Conservation (phyloP, 108 stramenopile species). For the Fistulifera pelliculosa region DNA sequence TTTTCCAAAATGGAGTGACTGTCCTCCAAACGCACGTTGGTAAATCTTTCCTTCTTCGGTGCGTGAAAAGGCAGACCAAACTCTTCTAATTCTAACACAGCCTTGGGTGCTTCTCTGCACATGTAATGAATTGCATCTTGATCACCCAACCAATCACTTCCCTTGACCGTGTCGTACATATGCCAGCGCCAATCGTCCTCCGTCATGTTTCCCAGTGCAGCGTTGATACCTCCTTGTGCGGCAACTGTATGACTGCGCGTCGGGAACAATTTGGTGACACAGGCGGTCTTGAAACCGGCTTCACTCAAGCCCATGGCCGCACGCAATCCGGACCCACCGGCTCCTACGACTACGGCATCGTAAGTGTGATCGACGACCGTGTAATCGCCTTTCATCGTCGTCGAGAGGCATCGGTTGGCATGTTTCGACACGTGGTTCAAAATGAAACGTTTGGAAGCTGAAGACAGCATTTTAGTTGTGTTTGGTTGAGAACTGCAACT, state of each 20-base stretch:
- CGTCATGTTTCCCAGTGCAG: slow-evolving; percentile 95
- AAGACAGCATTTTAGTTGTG: too few species aligned
- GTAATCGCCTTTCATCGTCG: slow-evolving; percentile 66
- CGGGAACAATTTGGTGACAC: slow-evolving; percentile 99
- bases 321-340: slow-evolving; percentile 94
- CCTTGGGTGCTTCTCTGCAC: slow-evolving; percentile 97
- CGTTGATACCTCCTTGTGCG: slow-evolving; percentile 99
- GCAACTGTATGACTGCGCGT: slow-evolving; percentile 99
- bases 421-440: too few species aligned
- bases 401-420: slow-evolving; percentile 4
- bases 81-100: slow-evolving; percentile 95
- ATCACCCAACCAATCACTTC: slow-evolving; percentile 98
- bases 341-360: slow-evolving; percentile 98
- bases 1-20: slow-evolving; percentile 93
- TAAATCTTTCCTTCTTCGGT: slow-evolving; percentile 99
- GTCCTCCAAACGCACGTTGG: slow-evolving; percentile 99
- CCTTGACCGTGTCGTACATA: slow-evolving; percentile 99
- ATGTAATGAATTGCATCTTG: slow-evolving; percentile 99
- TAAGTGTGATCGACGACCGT: slow-evolving; percentile 95
- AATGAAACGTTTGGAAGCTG: too few species aligned
- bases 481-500: too few species aligned
- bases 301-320: slow-evolving; percentile 98
- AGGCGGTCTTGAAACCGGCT: slow-evolving; percentile 98
- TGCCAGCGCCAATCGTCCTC: slow-evolving; percentile 99
- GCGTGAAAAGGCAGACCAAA: slow-evolving; percentile 87